These are phyloP conservation scores for Fusarium sp. DNA, from an alignment of 2,329 filamentous ascomycete species.

Conservation along the genomic window DNA sequence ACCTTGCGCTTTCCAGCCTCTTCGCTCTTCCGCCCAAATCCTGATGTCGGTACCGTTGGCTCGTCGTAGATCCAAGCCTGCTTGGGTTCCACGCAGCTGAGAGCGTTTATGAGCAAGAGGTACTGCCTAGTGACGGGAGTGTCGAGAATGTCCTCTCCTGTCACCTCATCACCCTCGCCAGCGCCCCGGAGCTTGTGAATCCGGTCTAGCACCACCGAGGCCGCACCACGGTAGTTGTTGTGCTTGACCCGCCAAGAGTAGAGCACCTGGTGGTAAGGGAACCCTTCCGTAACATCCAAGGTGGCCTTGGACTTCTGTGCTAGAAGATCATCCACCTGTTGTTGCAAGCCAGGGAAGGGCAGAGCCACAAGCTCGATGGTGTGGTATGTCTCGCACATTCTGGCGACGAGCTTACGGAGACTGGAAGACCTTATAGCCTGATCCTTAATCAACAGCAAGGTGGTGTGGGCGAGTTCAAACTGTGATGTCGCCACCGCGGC, in stretches of 20 bases:
- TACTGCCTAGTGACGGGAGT: conserved; percentile 80
- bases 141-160: conserved; percentile 68
- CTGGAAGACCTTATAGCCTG: conserved; percentile 77
- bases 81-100: conserved; percentile 84
- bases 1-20: conserved; percentile 73
- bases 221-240: conserved; percentile 86
- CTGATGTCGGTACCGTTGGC: conserved; percentile 39
- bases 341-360: conserved; percentile 82
- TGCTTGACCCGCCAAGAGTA: conserved; percentile 91
- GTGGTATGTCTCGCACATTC: conserved; percentile 76
- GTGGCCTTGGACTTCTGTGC: conserved; percentile 77
- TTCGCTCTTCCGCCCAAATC: conserved; percentile 38
- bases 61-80: conserved; percentile 81
- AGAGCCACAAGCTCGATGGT: conserved; percentile 77
- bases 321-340: conserved; percentile 83
- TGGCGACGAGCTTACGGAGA: conserved; percentile 76
- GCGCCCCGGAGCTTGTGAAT: conserved; percentile 71
- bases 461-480: conserved; percentile 86
- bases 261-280: conserved; percentile 90
- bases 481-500: conserved; percentile 82
- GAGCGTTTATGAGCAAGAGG: conserved; percentile 90
- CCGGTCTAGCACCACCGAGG: conserved; percentile 71
- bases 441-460: conserved; percentile 79
- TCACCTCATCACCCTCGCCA: conserved; percentile 69
- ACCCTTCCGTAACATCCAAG: conserved; percentile 72